These are phyloP conservation scores for Babesia ovis DNA, from an alignment of 169 alveolate species.

Conservation along the genomic window DNA sequence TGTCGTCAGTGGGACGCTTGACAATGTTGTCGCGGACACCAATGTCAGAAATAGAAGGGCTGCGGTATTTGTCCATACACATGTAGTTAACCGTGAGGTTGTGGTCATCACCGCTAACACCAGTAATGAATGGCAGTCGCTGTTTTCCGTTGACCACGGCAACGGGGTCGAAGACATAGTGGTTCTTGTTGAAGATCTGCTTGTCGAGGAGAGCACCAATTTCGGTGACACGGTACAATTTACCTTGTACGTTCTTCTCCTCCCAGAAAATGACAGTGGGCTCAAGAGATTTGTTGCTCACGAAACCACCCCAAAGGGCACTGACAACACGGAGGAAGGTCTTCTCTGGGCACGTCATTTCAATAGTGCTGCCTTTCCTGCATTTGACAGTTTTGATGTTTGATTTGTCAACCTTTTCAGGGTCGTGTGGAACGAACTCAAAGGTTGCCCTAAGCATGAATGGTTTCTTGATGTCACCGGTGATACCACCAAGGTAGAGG, in stretches of 20 bases:
- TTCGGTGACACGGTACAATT: slow-evolving; percentile 24
- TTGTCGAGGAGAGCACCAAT: slow-evolving; percentile 37
- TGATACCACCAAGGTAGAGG: slow-evolving; percentile 61
- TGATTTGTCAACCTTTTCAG: neutral
- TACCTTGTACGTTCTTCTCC: slow-evolving; percentile 11
- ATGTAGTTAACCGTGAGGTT: slow-evolving; percentile 39
- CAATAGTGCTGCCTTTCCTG: slow-evolving; percentile 11
- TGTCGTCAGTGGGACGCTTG: neutral
- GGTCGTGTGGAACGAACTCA: neutral
- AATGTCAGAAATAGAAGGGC: slow-evolving; percentile 21
- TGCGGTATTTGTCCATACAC: slow-evolving; percentile 28
- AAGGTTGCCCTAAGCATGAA: slow-evolving; percentile 35
- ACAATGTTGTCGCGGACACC: neutral
- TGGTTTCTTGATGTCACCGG: slow-evolving; percentile 20
- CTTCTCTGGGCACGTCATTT: slow-evolving; percentile 12
- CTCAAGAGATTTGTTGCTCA: neutral
- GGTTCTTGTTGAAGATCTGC: slow-evolving; percentile 11
- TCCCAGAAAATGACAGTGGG: slow-evolving; percentile 22
- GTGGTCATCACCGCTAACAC: slow-evolving; percentile 34
- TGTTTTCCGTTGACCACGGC: neutral
- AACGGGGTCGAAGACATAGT: slow-evolving; percentile 16
- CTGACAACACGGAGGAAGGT: slow-evolving; percentile 34
- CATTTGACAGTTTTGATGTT: neutral
- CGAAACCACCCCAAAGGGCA: slow-evolving; percentile 40
- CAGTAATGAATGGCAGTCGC: slow-evolving; percentile 6